These are phyloP conservation scores for Colletotrichum scovillei DNA, from an alignment of 2,329 filamentous ascomycete genomes.

Conservation along the genomic window DNA sequence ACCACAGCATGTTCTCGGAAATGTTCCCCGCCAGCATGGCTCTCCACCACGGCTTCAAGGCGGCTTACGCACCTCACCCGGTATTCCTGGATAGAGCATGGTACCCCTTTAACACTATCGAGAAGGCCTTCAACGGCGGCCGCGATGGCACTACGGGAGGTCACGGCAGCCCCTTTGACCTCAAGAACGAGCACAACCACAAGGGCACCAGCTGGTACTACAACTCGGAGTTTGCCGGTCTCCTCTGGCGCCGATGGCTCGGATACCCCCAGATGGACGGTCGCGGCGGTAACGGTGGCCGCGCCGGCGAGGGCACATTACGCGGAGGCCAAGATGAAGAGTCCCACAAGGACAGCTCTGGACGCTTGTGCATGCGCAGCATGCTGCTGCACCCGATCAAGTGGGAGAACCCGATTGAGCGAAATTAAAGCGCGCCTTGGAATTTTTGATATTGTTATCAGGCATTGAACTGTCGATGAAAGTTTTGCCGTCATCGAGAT, in stretches of 20 bases:
- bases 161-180: constrained; percentile 73
- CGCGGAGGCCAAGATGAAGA: constrained; percentile 66
- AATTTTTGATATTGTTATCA: neutral
- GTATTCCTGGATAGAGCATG: constrained; percentile 83
- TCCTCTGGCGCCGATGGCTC: constrained; percentile 85
- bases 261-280: constrained; percentile 66
- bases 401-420: constrained; percentile 64
- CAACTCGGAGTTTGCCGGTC: constrained; percentile 79
- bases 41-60: constrained; percentile 82
- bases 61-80: constrained; percentile 83
- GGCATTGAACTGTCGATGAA: neutral
- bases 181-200: constrained; percentile 84
- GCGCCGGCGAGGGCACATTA: constrained; percentile 57
- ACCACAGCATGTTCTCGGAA: constrained; percentile 81
- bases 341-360: constrained; percentile 56
- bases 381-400: constrained; percentile 89
- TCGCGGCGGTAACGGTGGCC: constrained; percentile 60
- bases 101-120: constrained; percentile 74
- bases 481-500: neutral
- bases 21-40: constrained; percentile 81
- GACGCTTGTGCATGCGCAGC: constrained; percentile 81
- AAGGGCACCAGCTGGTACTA: constrained; percentile 88
- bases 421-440: constrained; percentile 15
- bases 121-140: constrained; percentile 83
- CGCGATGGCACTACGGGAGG: constrained; percentile 74